These are phyloP conservation scores for Phialocephala sp. DNA, from an alignment of 2,329 filamentous ascomycete genomes.

Conservation along the genomic window DNA sequence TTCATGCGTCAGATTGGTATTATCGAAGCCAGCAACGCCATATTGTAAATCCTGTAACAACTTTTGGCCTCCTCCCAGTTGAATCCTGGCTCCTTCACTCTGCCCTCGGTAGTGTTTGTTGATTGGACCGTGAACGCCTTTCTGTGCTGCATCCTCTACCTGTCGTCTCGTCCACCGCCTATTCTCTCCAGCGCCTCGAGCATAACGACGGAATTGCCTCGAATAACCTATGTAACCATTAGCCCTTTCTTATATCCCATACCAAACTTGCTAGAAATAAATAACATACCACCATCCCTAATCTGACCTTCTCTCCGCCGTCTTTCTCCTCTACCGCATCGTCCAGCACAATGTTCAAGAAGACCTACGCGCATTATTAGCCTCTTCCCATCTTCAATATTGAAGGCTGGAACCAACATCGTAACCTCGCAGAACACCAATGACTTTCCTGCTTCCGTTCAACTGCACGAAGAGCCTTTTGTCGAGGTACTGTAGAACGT, in stretches of 20 bases:
- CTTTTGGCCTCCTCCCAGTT: constrained; percentile 22
- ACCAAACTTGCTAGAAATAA: neutral
- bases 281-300: constrained; percentile 86
- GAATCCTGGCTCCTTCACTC: neutral
- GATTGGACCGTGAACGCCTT: neutral
- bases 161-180: constrained; percentile 59
- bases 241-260: constrained; percentile 10
- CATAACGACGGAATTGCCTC: constrained; percentile 98
- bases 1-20: constrained; percentile 36
- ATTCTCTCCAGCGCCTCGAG: constrained; percentile 81
- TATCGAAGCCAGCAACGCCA: constrained; percentile 38
- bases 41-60: constrained; percentile 26
- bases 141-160: constrained; percentile 25
- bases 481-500: constrained; percentile 82
- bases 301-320: constrained; percentile 84
- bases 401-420: constrained; percentile 66
- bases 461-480: constrained; percentile 98
- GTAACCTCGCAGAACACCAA: constrained; percentile 92
- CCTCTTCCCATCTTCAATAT: constrained; percentile 6
- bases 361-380: constrained; percentile 67
- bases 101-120: neutral
- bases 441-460: constrained; percentile 96
- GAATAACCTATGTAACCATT: constrained; percentile 72
- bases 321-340: constrained; percentile 95
- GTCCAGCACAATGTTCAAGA: constrained; percentile 97